Base-by-base conservation (phyloP, 352 stramenopile genomes). In the Peronospora belbahrii region DNA sequence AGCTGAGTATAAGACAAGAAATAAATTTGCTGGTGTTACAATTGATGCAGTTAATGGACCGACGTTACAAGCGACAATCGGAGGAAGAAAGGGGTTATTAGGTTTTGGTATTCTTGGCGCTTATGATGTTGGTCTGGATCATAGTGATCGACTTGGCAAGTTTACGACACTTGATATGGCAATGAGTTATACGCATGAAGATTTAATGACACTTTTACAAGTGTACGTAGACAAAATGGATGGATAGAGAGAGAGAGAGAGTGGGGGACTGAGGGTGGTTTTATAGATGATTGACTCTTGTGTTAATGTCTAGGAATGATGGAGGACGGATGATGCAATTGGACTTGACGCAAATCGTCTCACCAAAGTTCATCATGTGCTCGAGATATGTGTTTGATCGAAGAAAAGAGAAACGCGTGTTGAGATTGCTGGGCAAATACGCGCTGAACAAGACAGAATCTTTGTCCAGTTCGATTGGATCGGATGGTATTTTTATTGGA, bases 1-100 rank as follows among this genome's bases (percentile, higher is more conserved):
- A 19, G 80, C 66, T 38, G 73, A 86, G 45, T 85, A 84, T 49
- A 72, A 65, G 37, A 64, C 73, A 25, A 27, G 22, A 1, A 37
- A 39, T 15, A 14, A 71, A 0, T 87, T 87, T 44, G 73, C 64
- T 10, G 78, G 73, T 15, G 67, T 67, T 19, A 85, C 85, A 48
- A 85, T 89, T 38, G 78, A 89, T 44, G 74, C 74, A 8, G 78
- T 89, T 0, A 89, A 89, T 59, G 78, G 78, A 4, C 78, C 78
- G 11, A 89, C 78, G 30, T 50, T 89, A 20, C 60, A 87, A 39
- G 74, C 64, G 3, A 85, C 74, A 17, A 41, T 73, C 24, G 74
- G 74, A 20, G 73, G 59, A 0, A 68, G 59, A 9, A 13, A 80
- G 14, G 74, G 73, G 46, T 53, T 69, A 6, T 18, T 84, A 14